Conservation (phyloP, 1,284 basidiomycete species). For the Rhodotorula sp. region DNA sequence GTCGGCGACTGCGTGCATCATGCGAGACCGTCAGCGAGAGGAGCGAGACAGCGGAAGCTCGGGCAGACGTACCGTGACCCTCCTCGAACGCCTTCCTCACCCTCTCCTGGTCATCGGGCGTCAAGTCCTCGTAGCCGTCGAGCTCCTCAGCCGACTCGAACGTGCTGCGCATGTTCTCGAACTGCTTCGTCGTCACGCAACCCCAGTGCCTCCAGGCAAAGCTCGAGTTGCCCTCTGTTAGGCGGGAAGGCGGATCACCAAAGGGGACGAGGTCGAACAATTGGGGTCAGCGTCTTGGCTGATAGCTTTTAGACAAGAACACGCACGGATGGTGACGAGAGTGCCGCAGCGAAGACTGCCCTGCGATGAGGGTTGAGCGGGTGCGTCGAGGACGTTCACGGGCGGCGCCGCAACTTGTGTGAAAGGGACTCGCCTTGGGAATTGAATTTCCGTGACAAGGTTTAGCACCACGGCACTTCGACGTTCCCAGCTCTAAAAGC, state of each 20-base stretch:
- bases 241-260: background rate
- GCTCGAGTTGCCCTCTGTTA: constrained; percentile 31
- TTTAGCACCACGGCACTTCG: no score
- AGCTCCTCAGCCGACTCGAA: constrained; percentile 34
- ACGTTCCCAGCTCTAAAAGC: no score
- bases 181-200: constrained; percentile 39
- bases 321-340: constrained; percentile 16
- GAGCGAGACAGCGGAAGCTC: background rate
- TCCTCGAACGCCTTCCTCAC: constrained; percentile 30
- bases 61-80: constrained; percentile 28
- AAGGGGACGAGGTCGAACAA: no score
- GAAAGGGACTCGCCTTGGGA: background rate
- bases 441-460: no score
- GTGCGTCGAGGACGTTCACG: no score
- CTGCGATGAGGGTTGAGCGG: background rate
- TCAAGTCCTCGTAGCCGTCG: constrained; percentile 41
- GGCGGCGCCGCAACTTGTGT: background rate
- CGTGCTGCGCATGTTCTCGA: constrained; percentile 25
- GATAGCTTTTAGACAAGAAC: no score
- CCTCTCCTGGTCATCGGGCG: constrained; percentile 38
- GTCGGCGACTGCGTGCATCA: constrained; percentile 20
- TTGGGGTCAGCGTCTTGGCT: no score
- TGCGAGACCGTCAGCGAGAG: background rate
- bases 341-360: constrained; percentile 16
- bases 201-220: constrained; percentile 49